Evolutionary conservation across 1,284 basidiomycete species (phyloP), one percentile per base, ranked within the genome.

Genomic region (Apiotrichum brassicae): DNA sequence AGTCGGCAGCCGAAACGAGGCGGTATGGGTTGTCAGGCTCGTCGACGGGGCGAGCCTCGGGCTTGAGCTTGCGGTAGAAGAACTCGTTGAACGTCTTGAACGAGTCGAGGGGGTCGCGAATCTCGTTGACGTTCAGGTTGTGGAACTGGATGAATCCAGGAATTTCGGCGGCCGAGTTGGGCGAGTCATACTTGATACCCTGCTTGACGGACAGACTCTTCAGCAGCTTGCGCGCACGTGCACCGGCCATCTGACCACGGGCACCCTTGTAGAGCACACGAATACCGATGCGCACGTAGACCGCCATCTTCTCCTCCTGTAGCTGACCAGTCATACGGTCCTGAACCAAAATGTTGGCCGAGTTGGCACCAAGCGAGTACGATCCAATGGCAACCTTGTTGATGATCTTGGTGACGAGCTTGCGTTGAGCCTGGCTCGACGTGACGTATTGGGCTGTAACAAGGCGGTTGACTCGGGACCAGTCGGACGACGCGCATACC

Each of bases 381-480:
- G 86, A 80, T 2, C 93, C 93, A 54, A 81, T 80, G 0, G 85
- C 85, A 3, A 94, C 82, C 74, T 90, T 90, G 44, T 81, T 79
- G 54, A 95, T 78, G 36, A 95, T 80, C 75, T 88, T 92, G 51
- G 88, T 91, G 63, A 93, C 86, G 84, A 90, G 95, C 74, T 98
- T 98, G 64, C 94, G 79, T 75, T 97, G 93, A 46, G 95, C 94
- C 75, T 98, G 94, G 58, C 80, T 84, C 14, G 88, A 86, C 0
- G 94, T 98, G 2, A 97, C 93, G 62, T 91, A 98, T 65, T 92
- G 94, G n/a, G 86, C 84, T 16, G 93, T 91, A 25, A 93, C 82
- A 56, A 95, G 88, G 56, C 83, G 74, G 64, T 95, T 85, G 23
- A 97, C 85, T 49, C 85, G 81, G 28, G 81, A 82, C 90, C 92